Evolutionary conservation across 371 early-diverging fungal genomes (phyloP), one percentile per base, ranked within the genome.

Genomic region (Haplosporangium sp.): DNA sequence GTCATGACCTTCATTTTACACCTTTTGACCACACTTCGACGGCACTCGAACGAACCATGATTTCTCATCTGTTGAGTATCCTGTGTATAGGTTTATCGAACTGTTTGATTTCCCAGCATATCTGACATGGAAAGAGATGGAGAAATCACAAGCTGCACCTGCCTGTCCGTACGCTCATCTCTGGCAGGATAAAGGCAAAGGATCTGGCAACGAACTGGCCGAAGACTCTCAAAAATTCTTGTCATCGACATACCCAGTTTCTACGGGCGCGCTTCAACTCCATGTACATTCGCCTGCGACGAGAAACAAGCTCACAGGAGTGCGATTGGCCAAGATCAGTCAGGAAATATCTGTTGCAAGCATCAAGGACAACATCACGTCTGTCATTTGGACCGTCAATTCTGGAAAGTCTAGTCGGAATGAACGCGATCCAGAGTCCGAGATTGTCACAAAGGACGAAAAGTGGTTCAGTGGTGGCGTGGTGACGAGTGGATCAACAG

Each of bases 151-250:
- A 12, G 62, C 73, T 13, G 79, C 77, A 47, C 82, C 87, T 10
- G 84, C 77, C 0, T 89, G 89, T 65, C 89, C 89, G n/a, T 89
- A 81, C 81, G 89, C 89, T 14, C 86, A 86, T 55, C 71, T 85
- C 16, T 89, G 89, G 89, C 83, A 86, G 67, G 81, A 87, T 74
- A 87, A 86, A 59, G 74, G 79, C 23, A 82, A 74, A 70, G 81
- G 84, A 60, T 42, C 70, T 8, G 59, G 67, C 11, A 70, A 45
- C 48, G 76, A 76, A 7, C 21, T 70, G 14, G 57, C 59, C 13
- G 76, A 76, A 43, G 70, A 76, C 52, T 43, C 76, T 3, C 52
- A 62, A 55, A 62, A 70, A 41, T 70, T 76, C 55, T 11, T 76
- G 51, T 66, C 70, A 23, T 52, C 56, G 7, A 76, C 70, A 16